Conservation (phyloP, 257 asterid species). For the Lithospermum erythrorhizon region DNA sequence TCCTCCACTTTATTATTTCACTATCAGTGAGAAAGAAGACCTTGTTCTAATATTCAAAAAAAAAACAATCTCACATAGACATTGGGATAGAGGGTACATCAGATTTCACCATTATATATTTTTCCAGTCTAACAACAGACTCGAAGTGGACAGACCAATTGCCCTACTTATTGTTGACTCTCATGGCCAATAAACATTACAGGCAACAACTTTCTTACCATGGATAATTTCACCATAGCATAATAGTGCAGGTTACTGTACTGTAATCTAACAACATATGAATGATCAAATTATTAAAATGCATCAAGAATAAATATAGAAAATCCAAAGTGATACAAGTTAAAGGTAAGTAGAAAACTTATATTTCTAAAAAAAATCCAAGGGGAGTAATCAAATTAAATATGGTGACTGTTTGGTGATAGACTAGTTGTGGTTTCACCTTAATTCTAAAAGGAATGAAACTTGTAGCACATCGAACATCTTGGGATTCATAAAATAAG, state of each 20-base stretch:
- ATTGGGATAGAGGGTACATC: not conserved
- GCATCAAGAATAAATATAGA: no score
- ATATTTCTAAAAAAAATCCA: not conserved
- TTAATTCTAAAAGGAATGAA: not conserved
- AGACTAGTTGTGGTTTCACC: no score
- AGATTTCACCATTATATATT: not conserved
- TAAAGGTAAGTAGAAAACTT: not conserved
- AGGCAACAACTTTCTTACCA: not conserved
- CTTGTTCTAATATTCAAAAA: not conserved
- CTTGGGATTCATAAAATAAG: not conserved
- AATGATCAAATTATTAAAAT: no score
- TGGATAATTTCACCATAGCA: not conserved
- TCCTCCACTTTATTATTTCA: not conserved
- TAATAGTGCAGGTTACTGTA: no score
- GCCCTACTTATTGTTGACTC: not conserved
- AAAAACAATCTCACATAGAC: not conserved
- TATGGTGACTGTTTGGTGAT: not conserved
- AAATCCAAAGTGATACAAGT: not conserved
- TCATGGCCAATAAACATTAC: not conserved
- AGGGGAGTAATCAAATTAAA: not conserved
- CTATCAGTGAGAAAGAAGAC: not conserved
- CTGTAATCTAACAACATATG: no score
- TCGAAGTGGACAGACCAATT: not conserved
- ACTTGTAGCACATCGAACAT: not conserved
- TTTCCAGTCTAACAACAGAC: not conserved